Percentiles rank a stretch among this genome's conserved stretches.
These are phyloP conservation scores for Paratrypanosoma confusum DNA, from an alignment of 208 protist species.

Conservation along the genomic window DNA sequence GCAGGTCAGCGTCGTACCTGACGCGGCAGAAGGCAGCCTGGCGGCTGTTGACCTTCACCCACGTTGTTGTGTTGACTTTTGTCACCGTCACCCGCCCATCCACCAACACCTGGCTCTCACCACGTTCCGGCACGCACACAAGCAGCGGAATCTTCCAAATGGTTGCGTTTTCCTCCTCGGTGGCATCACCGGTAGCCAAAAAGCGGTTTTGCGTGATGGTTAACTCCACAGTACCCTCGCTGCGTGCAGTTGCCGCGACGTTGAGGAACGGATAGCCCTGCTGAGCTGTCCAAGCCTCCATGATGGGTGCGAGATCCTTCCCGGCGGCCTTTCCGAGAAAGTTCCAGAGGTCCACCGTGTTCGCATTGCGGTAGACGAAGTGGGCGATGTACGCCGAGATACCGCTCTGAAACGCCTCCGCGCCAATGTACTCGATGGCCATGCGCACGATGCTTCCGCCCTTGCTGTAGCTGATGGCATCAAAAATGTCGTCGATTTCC, in stretches of 20 bases:
- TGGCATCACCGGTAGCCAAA: constrained; percentile 21
- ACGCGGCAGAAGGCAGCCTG: constrained; percentile 72
- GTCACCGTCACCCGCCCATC: constrained; percentile 9
- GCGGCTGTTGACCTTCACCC: constrained; percentile 57
- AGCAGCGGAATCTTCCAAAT: constrained; percentile 64
- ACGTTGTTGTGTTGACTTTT: constrained; percentile 10
- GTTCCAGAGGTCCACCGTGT: constrained; percentile 80
- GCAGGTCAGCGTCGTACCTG: constrained; percentile 35
- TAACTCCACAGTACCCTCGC: constrained; percentile 6
- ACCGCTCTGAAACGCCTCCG: constrained; percentile 61
- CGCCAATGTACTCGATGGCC: constrained; percentile 74
- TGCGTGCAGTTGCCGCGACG: constrained; percentile 9
- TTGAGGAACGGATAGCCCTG: constrained; percentile 69
- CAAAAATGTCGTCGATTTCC: constrained; percentile 90
- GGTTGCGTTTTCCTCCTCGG: constrained; percentile 21
- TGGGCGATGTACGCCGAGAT: constrained; percentile 68
- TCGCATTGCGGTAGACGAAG: constrained; percentile 61
- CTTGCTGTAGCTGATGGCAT: constrained; percentile 88
- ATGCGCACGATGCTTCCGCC: constrained; percentile 81
- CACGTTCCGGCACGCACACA: constrained; percentile 5
- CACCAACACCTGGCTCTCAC: neutral
- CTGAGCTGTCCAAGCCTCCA: constrained; percentile 54
- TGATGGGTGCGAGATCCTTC: constrained; percentile 38
- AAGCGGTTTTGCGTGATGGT: constrained; percentile 20
- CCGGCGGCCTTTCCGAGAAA: constrained; percentile 48